Base-by-base conservation (phyloP, 2,329 filamentous ascomycete genomes). In the Sporothrix phasma region DNA sequence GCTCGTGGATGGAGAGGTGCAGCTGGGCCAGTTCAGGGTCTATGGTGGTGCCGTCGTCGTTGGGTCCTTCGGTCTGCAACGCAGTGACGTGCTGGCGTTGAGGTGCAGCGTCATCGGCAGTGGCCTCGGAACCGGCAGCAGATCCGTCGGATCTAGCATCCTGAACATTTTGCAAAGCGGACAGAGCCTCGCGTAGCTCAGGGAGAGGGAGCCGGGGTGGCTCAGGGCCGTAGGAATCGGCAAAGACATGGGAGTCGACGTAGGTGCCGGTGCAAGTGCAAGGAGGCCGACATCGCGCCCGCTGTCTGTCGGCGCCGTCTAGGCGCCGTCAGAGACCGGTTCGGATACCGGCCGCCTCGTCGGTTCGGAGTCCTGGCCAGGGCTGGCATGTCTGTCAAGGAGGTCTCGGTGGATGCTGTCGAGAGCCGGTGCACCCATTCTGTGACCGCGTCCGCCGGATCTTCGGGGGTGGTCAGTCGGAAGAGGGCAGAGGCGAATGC, bases 1-100 rank as follows among this genome's bases (percentile, higher is more conserved):
- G 47, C 17, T 64, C 41, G 43, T 64, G 63, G 17, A 64, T 64
- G 37, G 56, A 29, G 10, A 59, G 47, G 47, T 64, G 56, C 13
- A 64, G 56, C 26, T 31, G 39, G 24, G 39, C n/a, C 15, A 59
- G 39, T 8, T 59, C 15, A 5, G 24, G 37, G 15, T 43, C 37
- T 7, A 59, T 31, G 10, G 7, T n/a, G 7, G 39, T 34, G 5
- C 5, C 6, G 6, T 2, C 13, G 19, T 15, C 13, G 31, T 15
- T 24, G 31, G 24, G 11, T 7, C 34, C n/a, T 7, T 39, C 51
- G 13, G 37, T 7, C 11, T 39, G 51, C 1, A 31, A 19, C n/a
- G 31, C 15, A 19, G 11, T 6, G n/a, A 8, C 7, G 29, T 4
- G n/a, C 3, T 24, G 19, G n/a, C 7, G 1, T 15, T 39, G 51